Evolutionary conservation across 139 green algal species (phyloP).

Genomic region (Dunaliella sp.): DNA sequence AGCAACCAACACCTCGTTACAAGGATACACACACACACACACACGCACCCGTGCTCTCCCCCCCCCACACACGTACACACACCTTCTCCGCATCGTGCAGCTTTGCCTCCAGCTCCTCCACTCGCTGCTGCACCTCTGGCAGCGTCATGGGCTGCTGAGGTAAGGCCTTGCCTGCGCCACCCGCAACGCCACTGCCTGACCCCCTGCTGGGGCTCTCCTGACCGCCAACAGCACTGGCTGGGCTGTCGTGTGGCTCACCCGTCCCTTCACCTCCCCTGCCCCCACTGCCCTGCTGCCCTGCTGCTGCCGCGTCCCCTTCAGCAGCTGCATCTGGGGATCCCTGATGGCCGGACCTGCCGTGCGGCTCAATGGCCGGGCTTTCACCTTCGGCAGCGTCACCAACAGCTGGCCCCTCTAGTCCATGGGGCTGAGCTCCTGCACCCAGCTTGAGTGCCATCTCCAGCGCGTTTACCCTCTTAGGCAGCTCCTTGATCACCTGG

Average conservation of each 20-base stretch:
- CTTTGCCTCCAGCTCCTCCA: not conserved
- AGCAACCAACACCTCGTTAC: too few relatives aligned
- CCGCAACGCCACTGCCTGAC: not conserved
- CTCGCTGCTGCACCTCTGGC: not conserved
- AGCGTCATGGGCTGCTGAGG: not conserved
- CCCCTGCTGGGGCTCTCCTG: too few relatives aligned
- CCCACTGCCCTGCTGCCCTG: not conserved
- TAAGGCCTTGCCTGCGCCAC: not conserved
- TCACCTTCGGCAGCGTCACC: too few relatives aligned
- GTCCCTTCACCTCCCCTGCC: too few relatives aligned
- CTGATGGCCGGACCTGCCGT: too few relatives aligned
- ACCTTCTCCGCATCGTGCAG: not conserved
- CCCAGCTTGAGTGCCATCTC: not conserved
- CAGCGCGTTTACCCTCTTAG: not conserved
- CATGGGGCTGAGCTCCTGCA: too few relatives aligned
- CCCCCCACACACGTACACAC: not conserved
- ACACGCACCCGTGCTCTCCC: too few relatives aligned
- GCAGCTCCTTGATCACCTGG: not conserved
- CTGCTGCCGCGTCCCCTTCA: not conserved
- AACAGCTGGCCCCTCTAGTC: too few relatives aligned
- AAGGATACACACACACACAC: too few relatives aligned
- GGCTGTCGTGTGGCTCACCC: too few relatives aligned
- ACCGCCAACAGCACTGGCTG: too few relatives aligned
- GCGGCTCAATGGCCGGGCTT: too few relatives aligned
- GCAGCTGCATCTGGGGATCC: not conserved